Evolutionary conservation across 495 filamentous ascomycete genomes (phyloP), one percentile per base, ranked within the genome.

Genomic region (Patellaria atrata): DNA sequence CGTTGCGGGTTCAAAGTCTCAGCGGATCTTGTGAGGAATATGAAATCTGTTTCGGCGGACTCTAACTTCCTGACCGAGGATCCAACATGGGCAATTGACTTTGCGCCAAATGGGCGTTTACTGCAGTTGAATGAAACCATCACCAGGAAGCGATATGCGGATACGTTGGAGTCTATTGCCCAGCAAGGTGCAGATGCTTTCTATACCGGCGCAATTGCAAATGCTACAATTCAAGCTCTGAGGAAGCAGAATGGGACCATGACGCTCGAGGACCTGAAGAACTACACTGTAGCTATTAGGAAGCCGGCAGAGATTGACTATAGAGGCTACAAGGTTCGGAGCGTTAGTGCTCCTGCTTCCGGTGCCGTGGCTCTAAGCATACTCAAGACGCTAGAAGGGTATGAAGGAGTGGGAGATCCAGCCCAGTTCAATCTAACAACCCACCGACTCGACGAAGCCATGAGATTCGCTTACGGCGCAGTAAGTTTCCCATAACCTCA

Each of bases 371-470:
- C 68, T 7, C 55, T 87, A 35, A 73, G 67, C 37, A 70, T 77
- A 3, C 56, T 94, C 44, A 92, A 89, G 45, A 81, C 75, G 9
- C 58, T 91, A 42, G 73, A 79, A 44, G 77, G 79, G 0, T 94
- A 82, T 45, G 47, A 63, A 4, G 60, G 53, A 4, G 64, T 82
- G 33, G 75, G 73, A 16, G 41, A 58, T 18, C 55, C 64, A 16
- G 46, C 61, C 8, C 61, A 54, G 13, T 41, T 75, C 8, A 74
- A 79, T 35, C 37, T 75, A 1, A 85, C 71, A 13, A 76, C 75
- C 2, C 86, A 94, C 57, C 70, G 83, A 3, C 63, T 93, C 34
- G 73, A 82, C 40, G 86, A 94, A 57, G 77, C 80, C 2, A 83
- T 89, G 52, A 70, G 84, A 12, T 93, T 87, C 56, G 82, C 71